Conservation (phyloP, 768 basidiomycete genomes). For the Macrolepiota fuliginosa region DNA sequence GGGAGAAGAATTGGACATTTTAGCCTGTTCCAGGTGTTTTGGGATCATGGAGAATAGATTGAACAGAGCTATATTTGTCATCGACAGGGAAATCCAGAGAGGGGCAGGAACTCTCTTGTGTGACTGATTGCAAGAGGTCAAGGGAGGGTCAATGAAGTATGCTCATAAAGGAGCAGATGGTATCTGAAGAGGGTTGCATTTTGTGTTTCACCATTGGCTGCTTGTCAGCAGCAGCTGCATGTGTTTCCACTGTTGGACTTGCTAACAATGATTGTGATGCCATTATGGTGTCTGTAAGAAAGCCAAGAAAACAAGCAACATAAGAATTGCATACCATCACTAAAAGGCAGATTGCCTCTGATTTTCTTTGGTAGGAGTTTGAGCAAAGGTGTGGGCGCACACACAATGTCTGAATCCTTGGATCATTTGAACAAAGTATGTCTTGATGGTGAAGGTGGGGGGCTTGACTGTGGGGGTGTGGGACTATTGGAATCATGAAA, state of each 20-base stretch:
- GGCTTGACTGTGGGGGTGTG: slow-evolving; percentile 25
- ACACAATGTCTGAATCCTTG: slow-evolving; percentile 38
- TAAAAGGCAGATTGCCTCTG: slow-evolving; percentile 26
- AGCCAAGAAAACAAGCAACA: background rate
- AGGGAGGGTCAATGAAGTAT: slow-evolving; percentile 34
- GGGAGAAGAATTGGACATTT: slow-evolving; percentile 75
- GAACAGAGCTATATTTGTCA: slow-evolving; percentile 49
- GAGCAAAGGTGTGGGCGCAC: slow-evolving; percentile 33
- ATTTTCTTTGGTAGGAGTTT: slow-evolving; percentile 51
- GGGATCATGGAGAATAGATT: slow-evolving; percentile 70
- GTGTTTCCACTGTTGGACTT: slow-evolving; percentile 12
- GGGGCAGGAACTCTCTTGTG: slow-evolving; percentile 17
- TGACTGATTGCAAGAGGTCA: slow-evolving; percentile 33
- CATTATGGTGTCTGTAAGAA: background rate
- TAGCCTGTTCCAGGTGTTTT: slow-evolving; percentile 77
- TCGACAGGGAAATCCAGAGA: slow-evolving; percentile 16
- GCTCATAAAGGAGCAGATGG: slow-evolving; percentile 23
- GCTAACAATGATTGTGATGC: slow-evolving; percentile 12
- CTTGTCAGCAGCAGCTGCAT: slow-evolving; percentile 5
- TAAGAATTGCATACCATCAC: slow-evolving; percentile 22
- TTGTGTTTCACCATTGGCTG: slow-evolving; percentile 36
- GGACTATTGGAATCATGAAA: slow-evolving; percentile 41
- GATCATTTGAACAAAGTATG: slow-evolving; percentile 54
- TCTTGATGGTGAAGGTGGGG: slow-evolving; percentile 52
- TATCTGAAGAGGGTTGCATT: slow-evolving; percentile 25